phyloP scores from a whole-genome alignment of 2,329 filamentous ascomycete species.

The Diatrype stigma region DNA sequence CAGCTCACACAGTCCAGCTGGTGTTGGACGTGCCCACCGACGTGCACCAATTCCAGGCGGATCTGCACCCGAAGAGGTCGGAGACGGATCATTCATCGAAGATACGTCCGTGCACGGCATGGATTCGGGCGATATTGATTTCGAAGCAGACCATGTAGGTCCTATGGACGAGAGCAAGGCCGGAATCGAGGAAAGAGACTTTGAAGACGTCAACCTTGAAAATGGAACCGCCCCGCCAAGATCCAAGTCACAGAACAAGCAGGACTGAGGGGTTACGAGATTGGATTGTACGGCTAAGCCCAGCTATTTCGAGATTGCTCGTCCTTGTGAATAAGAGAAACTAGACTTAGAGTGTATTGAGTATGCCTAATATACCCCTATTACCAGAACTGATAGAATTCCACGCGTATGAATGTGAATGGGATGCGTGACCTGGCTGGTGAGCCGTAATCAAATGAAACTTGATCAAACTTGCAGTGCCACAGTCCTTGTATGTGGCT shows the following conservation, averaged over 20 bases:
- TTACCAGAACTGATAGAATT: background rate
- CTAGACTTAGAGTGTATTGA: no score
- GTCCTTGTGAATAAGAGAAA: background rate
- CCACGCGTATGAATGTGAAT: background rate
- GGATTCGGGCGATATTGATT: background rate
- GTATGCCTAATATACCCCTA: background rate
- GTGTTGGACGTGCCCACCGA: slow-evolving; percentile 11
- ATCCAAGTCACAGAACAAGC: background rate
- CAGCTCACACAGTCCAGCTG: slow-evolving; percentile 11
- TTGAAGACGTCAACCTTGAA: slow-evolving; percentile 7
- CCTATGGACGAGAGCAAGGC: background rate
- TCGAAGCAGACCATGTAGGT: background rate
- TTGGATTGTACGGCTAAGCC: background rate
- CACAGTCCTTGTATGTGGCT: no score
- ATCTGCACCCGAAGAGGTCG: slow-evolving; percentile 32
- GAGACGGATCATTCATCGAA: slow-evolving; percentile 15
- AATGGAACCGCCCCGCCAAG: background rate
- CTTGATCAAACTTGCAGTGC: no score
- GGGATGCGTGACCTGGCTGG: no score
- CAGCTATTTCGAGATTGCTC: background rate
- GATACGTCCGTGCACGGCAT: background rate
- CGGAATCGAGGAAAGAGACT: background rate
- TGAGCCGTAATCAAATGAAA: background rate
- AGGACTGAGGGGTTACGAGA: background rate
- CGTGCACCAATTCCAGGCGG: slow-evolving; percentile 20